Conservation (phyloP, 2,329 filamentous ascomycete genomes). For the Drechslerella coelobrocha region DNA sequence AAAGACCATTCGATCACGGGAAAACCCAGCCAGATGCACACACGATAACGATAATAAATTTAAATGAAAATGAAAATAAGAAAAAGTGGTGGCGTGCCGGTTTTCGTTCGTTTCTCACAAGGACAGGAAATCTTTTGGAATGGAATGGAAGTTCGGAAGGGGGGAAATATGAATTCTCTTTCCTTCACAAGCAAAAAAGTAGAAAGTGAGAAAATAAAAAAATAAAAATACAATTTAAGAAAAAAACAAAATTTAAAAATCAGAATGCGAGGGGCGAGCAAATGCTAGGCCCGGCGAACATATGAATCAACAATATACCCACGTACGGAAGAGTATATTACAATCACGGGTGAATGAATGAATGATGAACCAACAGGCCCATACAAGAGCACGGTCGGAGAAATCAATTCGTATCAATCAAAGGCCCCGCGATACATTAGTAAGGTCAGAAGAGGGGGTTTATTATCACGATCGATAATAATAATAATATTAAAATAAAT, state of each 20-base stretch:
- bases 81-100: conserved; percentile 1
- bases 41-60: conserved; percentile 39
- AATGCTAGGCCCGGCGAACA: not conserved
- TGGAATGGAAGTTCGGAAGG: not conserved
- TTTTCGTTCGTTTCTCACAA: not conserved
- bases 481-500: not conserved
- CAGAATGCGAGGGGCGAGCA: conserved; percentile 7
- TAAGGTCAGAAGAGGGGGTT: conserved; percentile 2
- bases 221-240: not conserved
- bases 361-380: too few relatives aligned
- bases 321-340: too few relatives aligned
- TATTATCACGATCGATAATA: not conserved
- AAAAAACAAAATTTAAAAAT: conserved; percentile 7
- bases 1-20: not conserved
- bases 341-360: conserved; percentile 4
- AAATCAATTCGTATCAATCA: not conserved
- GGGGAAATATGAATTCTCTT: not conserved
- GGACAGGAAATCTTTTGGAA: not conserved
- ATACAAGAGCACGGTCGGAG: not conserved
- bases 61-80: not conserved
- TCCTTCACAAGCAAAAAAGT: not conserved
- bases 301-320: too few relatives aligned
- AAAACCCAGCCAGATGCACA: not conserved
- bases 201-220: not conserved
- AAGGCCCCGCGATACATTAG: conserved; percentile 2